phyloP scores from a whole-genome alignment of 495 filamentous ascomycete species.

The Haplographium delicatum region DNA sequence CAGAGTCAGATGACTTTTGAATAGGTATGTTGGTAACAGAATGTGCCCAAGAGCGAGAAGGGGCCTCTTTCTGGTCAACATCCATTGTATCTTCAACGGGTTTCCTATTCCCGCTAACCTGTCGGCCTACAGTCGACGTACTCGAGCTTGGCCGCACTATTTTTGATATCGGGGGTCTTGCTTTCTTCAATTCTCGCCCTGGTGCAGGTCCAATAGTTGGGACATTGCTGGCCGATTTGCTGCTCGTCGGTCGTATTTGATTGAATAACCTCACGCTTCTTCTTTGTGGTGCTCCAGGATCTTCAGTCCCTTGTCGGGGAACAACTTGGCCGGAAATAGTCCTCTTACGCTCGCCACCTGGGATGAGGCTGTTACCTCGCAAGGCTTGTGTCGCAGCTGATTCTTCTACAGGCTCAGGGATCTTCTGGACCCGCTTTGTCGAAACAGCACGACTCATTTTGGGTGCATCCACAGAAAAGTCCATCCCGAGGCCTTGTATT shows the following conservation, averaged over 20 bases:
- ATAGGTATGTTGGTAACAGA: conserved; percentile 26
- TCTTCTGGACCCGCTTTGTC: conserved; percentile 16
- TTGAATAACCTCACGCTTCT: conserved; percentile 77
- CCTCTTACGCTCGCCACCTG: conserved; percentile 55
- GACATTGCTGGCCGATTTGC: conserved; percentile 34
- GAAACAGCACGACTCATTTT: conserved; percentile 25
- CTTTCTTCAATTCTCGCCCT: conserved; percentile 71
- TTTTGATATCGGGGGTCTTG: conserved; percentile 55
- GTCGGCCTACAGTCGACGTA: conserved; percentile 65
- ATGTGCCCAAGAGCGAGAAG: conserved; percentile 20
- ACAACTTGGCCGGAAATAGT: conserved; percentile 79
- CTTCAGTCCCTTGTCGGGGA: conserved; percentile 48
- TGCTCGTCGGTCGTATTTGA: conserved; percentile 58
- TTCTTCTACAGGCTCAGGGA: conserved; percentile 18
- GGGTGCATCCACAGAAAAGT: conserved; percentile 24
- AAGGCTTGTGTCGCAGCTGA: conserved; percentile 17
- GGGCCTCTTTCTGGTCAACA: conserved; percentile 54
- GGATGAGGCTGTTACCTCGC: conserved; percentile 31
- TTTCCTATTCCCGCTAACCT: conserved; percentile 83
- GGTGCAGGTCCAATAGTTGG: conserved; percentile 49
- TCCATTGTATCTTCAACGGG: conserved; percentile 63
- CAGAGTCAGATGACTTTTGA: conserved; percentile 32
- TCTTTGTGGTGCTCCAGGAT: conserved; percentile 66
- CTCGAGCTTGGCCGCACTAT: conserved; percentile 47
- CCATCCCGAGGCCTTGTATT: conserved; percentile 24